Evolutionary conservation across 345 rosid species (phyloP).

Genomic region (Eucalyptus erythrocorys): DNA sequence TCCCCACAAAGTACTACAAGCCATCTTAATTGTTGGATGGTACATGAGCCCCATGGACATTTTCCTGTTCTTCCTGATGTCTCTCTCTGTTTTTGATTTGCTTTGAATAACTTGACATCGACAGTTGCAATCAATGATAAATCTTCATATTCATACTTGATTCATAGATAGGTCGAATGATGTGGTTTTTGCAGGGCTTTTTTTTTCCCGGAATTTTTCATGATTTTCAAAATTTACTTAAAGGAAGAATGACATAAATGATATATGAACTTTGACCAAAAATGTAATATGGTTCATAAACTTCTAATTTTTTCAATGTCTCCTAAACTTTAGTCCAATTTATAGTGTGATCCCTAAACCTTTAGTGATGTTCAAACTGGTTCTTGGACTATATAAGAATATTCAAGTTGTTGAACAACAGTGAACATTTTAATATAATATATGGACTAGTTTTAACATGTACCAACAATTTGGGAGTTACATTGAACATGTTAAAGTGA

Average conservation of each 20-base stretch:
- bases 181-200: neutral
- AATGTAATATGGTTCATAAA: too few relatives aligned
- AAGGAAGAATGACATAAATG: neutral
- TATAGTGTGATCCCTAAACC: neutral
- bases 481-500: too few relatives aligned
- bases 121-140: neutral
- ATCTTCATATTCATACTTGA: neutral
- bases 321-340: too few relatives aligned
- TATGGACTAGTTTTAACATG: too few relatives aligned
- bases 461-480: accelerated
- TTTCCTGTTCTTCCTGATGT: neutral
- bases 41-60: neutral
- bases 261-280: too few relatives aligned
- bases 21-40: constrained; percentile 20
- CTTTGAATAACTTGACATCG: neutral
- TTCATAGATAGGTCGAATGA: neutral
- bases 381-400: too few relatives aligned
- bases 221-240: neutral
- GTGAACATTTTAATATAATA: too few relatives aligned
- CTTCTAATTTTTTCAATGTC: neutral
- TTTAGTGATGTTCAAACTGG: neutral
- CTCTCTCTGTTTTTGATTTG: neutral
- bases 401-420: accelerated
- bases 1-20: constrained; percentile 35
- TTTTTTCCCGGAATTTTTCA: neutral